phyloP scores from a whole-genome alignment of 75 land plant species.

The Sequoiadendron giganteum region DNA sequence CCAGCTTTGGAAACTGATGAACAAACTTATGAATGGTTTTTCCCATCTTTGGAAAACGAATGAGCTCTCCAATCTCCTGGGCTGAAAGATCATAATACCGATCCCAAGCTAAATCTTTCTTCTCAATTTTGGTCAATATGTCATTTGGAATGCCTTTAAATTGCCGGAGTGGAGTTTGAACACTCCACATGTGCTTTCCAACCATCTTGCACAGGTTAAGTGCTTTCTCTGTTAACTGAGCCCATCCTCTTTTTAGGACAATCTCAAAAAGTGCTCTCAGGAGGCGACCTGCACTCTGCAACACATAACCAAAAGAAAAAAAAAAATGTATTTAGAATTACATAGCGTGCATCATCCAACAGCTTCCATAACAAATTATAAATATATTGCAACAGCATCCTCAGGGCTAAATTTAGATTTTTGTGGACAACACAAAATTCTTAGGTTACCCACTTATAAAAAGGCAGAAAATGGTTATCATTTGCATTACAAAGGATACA shows the following conservation, averaged over 20 bases:
- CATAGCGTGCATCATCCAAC: too few relatives aligned
- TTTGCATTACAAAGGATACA: too few relatives aligned
- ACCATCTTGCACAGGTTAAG: conserved; percentile 28
- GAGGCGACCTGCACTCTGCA: conserved; percentile 88
- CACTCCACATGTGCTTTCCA: conserved; percentile 92
- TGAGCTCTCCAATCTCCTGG: conserved; percentile 91
- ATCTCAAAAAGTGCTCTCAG: conserved; percentile 63
- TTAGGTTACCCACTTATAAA: too few relatives aligned
- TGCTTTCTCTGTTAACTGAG: too few relatives aligned
- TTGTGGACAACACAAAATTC: too few relatives aligned
- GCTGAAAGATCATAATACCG: conserved; percentile 92
- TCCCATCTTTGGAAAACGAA: conserved; percentile 79
- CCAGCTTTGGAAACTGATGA: conserved; percentile 92
- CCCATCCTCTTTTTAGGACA: too few relatives aligned
- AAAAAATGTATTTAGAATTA: too few relatives aligned
- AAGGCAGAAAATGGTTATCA: too few relatives aligned
- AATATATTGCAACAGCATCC: too few relatives aligned
- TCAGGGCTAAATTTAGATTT: too few relatives aligned
- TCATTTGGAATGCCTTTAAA: conserved; percentile 90
- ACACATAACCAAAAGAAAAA: conserved; percentile 22
- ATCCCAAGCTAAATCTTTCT: conserved; percentile 95
- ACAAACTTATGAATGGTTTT: conserved; percentile 73
- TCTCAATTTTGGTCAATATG: conserved; percentile 81
- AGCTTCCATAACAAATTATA: too few relatives aligned
- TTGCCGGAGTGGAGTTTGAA: conserved; percentile 94